Percentiles rank a stretch among this genome's conserved stretches.
Evolutionary conservation across 331 rosid species (phyloP).

Genomic region (Stylosanthes scabra): DNA sequence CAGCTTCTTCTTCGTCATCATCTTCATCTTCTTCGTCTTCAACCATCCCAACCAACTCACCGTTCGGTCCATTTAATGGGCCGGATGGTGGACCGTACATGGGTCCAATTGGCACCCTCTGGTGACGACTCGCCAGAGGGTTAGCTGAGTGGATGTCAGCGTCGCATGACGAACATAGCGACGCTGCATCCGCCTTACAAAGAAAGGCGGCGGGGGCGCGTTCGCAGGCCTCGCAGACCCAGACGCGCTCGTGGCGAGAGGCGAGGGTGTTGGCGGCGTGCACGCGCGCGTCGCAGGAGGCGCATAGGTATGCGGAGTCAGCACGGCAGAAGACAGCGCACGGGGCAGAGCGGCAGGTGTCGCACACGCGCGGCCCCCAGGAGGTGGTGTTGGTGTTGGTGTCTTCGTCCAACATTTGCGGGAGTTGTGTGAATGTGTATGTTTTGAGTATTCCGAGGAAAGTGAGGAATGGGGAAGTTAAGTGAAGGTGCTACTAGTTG

Average conservation of each 20-base stretch:
- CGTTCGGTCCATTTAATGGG: not conserved
- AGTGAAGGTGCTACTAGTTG: not conserved
- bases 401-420: conserved; percentile 55
- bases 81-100: conserved; percentile 39
- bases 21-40: conserved; percentile 49
- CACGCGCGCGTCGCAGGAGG: conserved; percentile 61
- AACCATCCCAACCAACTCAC: conserved; percentile 25
- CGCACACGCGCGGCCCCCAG: conserved; percentile 58
- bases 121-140: conserved; percentile 94
- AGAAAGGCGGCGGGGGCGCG: conserved; percentile 83
- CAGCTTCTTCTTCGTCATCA: conserved; percentile 70
- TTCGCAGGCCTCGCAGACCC: conserved; percentile 93
- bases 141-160: conserved; percentile 92
- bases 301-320: conserved; percentile 65
- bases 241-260: conserved; percentile 78
- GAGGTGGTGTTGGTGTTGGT: not conserved
- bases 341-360: conserved; percentile 69
- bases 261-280: conserved; percentile 63
- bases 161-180: conserved; percentile 83
- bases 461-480: not conserved
- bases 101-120: conserved; percentile 74
- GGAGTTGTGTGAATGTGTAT: not conserved
- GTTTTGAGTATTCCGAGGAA: not conserved
- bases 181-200: conserved; percentile 92
- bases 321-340: conserved; percentile 71